Percentiles rank a stretch among this genome's conserved stretches.
phyloP scores from a whole-genome alignment of 179 eudicot species.

The Sideroxylon spinosum region DNA sequence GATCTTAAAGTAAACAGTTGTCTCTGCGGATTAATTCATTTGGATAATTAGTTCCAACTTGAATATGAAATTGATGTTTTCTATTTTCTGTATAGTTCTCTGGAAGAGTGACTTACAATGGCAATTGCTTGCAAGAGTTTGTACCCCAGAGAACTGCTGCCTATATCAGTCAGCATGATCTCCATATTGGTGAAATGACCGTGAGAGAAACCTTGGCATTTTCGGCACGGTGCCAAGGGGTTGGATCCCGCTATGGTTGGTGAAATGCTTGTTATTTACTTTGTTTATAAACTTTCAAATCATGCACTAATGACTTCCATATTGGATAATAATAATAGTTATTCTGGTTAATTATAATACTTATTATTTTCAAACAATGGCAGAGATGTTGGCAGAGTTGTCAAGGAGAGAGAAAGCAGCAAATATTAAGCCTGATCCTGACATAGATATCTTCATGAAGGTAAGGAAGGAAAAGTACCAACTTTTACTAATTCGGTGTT shows the following conservation, averaged over 20 bases:
- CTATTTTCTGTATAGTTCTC: slow-evolving; percentile 26
- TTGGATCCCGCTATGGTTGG: slow-evolving; percentile 52
- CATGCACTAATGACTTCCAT: not conserved
- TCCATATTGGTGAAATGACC: slow-evolving; percentile 64
- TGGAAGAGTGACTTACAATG: slow-evolving; percentile 65
- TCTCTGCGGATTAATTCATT: not conserved
- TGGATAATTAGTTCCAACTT: not conserved
- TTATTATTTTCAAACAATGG: slow-evolving; percentile 3
- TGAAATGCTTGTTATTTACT: not conserved
- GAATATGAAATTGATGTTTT: not conserved
- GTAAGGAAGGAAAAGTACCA: slow-evolving; percentile 16
- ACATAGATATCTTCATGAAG: slow-evolving; percentile 49
- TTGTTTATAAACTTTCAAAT: not conserved
- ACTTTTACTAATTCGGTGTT: not conserved
- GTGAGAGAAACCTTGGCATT: slow-evolving; percentile 66
- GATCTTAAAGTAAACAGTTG: slow-evolving; percentile 33
- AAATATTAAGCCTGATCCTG: slow-evolving; percentile 44
- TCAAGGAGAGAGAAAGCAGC: slow-evolving; percentile 52
- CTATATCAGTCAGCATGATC: slow-evolving; percentile 61
- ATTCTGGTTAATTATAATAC: not conserved
- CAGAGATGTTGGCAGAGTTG: slow-evolving; percentile 55
- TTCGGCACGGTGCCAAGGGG: slow-evolving; percentile 65
- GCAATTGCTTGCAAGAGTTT: slow-evolving; percentile 54
- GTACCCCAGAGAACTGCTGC: slow-evolving; percentile 58
- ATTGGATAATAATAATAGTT: too few species aligned